Percentiles rank a stretch among this genome's conserved stretches.
Conservation (phyloP, 169 alveolate genomes). For the Cyclospora cayetanensis region DNA sequence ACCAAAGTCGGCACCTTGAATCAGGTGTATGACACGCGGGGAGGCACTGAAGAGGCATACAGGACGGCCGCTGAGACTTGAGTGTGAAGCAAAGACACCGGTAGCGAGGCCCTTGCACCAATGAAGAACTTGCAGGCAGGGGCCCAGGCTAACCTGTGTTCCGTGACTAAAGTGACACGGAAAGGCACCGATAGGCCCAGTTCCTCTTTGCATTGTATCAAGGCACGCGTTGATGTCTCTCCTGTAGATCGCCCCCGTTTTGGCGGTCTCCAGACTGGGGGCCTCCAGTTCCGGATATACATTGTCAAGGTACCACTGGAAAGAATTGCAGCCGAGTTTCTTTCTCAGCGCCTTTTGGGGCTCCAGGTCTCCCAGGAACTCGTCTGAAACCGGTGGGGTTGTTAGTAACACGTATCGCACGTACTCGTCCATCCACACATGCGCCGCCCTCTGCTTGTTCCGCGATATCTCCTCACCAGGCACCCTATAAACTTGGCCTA, state of each 20-base stretch:
- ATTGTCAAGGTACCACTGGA: slow-evolving; percentile 74
- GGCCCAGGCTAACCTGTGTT: slow-evolving; percentile 9
- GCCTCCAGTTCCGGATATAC: slow-evolving; percentile 75
- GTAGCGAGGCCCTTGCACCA: background rate
- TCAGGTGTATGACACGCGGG: too few relatives aligned
- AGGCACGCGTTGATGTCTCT: background rate
- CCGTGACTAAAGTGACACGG: slow-evolving; percentile 64
- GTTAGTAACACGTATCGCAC: slow-evolving; percentile 61
- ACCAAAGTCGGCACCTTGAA: too few relatives aligned
- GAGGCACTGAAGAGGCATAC: background rate
- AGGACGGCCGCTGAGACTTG: background rate
- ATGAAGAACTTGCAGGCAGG: background rate
- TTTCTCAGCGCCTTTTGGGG: slow-evolving; percentile 72
- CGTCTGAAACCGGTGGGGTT: slow-evolving; percentile 61
- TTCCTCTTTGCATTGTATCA: background rate
- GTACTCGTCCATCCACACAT: slow-evolving; percentile 77
- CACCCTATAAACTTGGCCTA: slow-evolving; percentile 74
- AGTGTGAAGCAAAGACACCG: background rate
- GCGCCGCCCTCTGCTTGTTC: slow-evolving; percentile 76
- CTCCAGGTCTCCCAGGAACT: slow-evolving; percentile 69
- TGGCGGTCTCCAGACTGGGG: slow-evolving; percentile 41
- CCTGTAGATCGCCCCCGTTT: slow-evolving; percentile 29
- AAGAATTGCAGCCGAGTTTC: slow-evolving; percentile 69
- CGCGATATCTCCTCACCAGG: slow-evolving; percentile 70
- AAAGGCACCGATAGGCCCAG: slow-evolving; percentile 31